Base-by-base conservation (phyloP, 306 rosid species). In the Lotus japonicus region DNA sequence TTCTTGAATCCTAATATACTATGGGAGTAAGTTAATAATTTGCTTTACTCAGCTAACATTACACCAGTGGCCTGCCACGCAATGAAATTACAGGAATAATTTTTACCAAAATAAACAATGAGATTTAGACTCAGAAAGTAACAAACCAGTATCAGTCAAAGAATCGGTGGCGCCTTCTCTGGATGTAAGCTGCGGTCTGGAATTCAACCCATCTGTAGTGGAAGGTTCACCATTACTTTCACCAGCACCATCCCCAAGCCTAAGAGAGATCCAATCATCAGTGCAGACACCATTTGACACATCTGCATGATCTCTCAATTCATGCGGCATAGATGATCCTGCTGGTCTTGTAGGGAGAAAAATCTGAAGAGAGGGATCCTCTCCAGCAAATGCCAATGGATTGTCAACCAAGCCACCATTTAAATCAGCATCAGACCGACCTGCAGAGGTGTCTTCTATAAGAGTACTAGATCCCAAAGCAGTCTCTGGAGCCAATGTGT, bases 271-370 rank as follows among this genome's bases (percentile, higher is more conserved):
- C 99, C 99, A 95, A 65, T 90, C 97, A 49, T 90, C 97, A 5
- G 78, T 77, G 54, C 80, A 86, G 61, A 82, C 92, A 57, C 96
- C 97, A 85, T 95, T 88, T 18, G 99, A 79, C 55, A 84, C 78
- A 59, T 88, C 96, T 33, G 77, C 77, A 61, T 75, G 88, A 64
- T 90, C 92, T 84, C 91, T 88, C 73, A 85, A 74, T 77, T 90
- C 87, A 65, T 87, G 82, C 74, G 81, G 97, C 62, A 73, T 33
- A n/a, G 85, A 79, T 50, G 84, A 86, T 66, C 79, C 95, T 6
- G 82, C 83, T 17, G 97, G 99, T 74, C 82, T 90, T 21, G 99
- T 84, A 58, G 99, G 99, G 73, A 95, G 99, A 87, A 95, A 95
- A 43, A 95, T 88, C 80, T 95, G 95, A 65, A 95, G 99, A 6